Percentiles rank a stretch among this genome's conserved stretches.
Evolutionary conservation across 1,284 basidiomycete species (phyloP).

Genomic region (Takashimella tepidaria): DNA sequence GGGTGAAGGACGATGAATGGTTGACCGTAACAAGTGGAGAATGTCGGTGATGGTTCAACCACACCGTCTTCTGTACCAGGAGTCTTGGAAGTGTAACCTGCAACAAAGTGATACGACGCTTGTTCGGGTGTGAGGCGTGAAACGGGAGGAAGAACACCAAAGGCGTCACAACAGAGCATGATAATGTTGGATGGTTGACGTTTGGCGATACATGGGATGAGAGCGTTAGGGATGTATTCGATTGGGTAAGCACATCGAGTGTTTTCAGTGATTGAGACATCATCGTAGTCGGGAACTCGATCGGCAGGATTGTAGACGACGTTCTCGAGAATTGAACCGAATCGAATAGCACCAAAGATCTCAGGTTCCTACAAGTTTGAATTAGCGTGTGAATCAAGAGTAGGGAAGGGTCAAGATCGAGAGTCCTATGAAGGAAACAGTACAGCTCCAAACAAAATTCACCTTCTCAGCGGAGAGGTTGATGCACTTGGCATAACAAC

Average conservation of each 20-base stretch:
- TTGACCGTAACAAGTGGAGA: slow-evolving; percentile 98
- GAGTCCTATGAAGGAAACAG: too few relatives aligned
- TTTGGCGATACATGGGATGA: slow-evolving; percentile 81
- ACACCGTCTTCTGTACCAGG: slow-evolving; percentile 98
- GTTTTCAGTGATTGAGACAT: slow-evolving; percentile 96
- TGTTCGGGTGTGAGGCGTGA: slow-evolving; percentile 89
- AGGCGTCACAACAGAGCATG: slow-evolving; percentile 97
- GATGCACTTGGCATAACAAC: slow-evolving; percentile 98
- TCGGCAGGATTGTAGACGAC: slow-evolving; percentile 92
- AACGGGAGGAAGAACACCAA: slow-evolving; percentile 95
- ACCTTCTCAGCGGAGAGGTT: slow-evolving; percentile 84
- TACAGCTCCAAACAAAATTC: too few relatives aligned
- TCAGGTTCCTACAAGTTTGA: slow-evolving; percentile 79
- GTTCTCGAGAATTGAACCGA: slow-evolving; percentile 96
- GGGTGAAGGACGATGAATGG: slow-evolving; percentile 98
- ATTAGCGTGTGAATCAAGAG: slow-evolving; percentile 5
- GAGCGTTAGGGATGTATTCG: slow-evolving; percentile 91
- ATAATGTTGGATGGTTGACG: slow-evolving; percentile 84
- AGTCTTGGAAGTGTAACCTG: slow-evolving; percentile 81
- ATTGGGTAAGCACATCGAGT: slow-evolving; percentile 98
- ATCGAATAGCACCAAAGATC: slow-evolving; percentile 92
- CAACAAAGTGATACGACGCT: slow-evolving; percentile 95
- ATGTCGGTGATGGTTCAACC: slow-evolving; percentile 95
- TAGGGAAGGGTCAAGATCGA: neutral
- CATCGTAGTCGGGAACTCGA: slow-evolving; percentile 91